A percentile compares a stretch with the other conserved stretches of the same genome.
Conservation (phyloP, 164 flowering plant genomes). For the Annona cherimola region DNA sequence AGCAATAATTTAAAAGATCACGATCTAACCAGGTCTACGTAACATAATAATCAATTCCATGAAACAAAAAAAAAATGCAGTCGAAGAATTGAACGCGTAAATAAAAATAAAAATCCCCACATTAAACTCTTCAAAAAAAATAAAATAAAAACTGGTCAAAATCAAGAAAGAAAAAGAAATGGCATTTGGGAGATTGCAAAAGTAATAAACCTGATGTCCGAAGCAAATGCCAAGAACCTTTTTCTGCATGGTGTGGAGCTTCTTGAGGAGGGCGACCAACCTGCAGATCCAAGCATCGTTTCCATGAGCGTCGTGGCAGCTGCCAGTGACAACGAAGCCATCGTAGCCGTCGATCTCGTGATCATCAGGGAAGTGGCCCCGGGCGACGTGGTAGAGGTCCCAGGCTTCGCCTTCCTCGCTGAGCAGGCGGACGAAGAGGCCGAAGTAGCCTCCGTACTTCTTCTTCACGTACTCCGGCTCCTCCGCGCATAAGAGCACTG, state of each 20-base stretch:
- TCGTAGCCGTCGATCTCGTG: constrained; percentile 45
- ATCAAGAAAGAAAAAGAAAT: not conserved
- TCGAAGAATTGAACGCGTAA: too few relatives aligned
- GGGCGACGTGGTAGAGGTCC: constrained; percentile 48
- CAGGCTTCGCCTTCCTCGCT: constrained; percentile 75
- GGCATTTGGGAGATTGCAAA: too few relatives aligned
- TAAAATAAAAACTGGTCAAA: too few relatives aligned
- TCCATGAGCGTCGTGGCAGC: constrained; percentile 79
- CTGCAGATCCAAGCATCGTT: constrained; percentile 65
- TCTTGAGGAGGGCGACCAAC: constrained; percentile 45
- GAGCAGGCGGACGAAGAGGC: constrained; percentile 57
- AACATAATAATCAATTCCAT: too few relatives aligned
- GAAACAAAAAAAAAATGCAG: too few relatives aligned
- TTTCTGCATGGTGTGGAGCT: constrained; percentile 31
- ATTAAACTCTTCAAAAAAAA: too few relatives aligned
- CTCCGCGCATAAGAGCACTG: constrained; percentile 68
- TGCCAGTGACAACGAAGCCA: constrained; percentile 85
- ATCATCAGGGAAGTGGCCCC: constrained; percentile 68
- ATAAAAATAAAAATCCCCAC: too few relatives aligned
- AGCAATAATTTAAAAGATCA: too few relatives aligned
- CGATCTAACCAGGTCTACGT: too few relatives aligned
- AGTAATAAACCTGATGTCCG: constrained; percentile 32
- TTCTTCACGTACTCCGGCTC: constrained; percentile 80
- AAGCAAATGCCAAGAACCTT: constrained; percentile 25
- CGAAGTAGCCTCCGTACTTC: constrained; percentile 78